Evolutionary conservation across 768 basidiomycete species (phyloP).

Genomic region (Russula vinacea): DNA sequence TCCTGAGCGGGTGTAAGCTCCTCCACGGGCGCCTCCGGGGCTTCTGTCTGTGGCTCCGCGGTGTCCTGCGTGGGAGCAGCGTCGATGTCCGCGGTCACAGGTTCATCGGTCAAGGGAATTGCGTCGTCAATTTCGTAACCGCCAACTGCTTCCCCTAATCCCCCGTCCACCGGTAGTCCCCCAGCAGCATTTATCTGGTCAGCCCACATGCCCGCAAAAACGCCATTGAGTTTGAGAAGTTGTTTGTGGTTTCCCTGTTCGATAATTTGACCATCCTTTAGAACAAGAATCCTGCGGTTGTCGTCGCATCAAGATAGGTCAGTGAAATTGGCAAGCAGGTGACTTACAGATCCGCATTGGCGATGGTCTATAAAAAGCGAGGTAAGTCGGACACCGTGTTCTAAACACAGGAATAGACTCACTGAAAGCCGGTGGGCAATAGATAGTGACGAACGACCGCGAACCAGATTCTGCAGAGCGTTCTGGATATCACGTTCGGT

Average conservation of each 20-base stretch:
- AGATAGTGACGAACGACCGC: conserved; percentile 69
- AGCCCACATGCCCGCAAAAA: conserved; percentile 87
- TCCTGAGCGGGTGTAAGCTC: conserved; percentile 27
- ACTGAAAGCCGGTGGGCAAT: conserved; percentile 80
- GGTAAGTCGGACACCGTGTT: conserved; percentile 16
- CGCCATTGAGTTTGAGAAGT: conserved; percentile 63
- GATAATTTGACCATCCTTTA: conserved; percentile 84
- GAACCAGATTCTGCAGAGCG: conserved; percentile 74
- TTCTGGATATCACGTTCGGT: conserved; percentile 90
- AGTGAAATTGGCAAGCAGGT: conserved; percentile 6
- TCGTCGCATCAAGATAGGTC: conserved; percentile 23
- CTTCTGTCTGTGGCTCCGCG: conserved; percentile 23
- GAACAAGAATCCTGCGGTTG: conserved; percentile 70
- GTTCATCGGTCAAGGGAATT: conserved; percentile 16
- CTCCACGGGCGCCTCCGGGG: conserved; percentile 23
- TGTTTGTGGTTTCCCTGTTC: conserved; percentile 82
- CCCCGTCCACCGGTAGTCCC: conserved; percentile 43
- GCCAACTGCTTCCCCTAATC: conserved; percentile 41
- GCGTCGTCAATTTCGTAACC: conserved; percentile 48
- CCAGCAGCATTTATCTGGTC: conserved; percentile 72
- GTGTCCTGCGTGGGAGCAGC: conserved; percentile 24
- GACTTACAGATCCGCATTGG: conserved; percentile 50
- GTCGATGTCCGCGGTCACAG: conserved; percentile 19
- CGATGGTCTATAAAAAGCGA: conserved; percentile 46
- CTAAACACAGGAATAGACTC: conserved; percentile 17